These are phyloP conservation scores for Eucalyptus curtisii DNA, from an alignment of 345 rosid genomes.

Conservation along the genomic window DNA sequence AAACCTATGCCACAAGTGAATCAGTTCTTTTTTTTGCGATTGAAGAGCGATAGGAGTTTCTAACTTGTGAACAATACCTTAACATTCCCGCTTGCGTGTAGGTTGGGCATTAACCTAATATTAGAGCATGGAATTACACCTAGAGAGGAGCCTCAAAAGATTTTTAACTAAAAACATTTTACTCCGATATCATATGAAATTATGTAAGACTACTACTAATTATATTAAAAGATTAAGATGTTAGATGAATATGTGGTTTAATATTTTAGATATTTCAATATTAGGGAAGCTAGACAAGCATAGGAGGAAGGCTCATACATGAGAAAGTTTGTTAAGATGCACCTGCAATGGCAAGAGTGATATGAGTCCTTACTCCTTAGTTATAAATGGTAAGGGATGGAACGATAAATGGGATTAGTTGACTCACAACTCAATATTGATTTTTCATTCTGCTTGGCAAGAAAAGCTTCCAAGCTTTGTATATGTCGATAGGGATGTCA, in stretches of 20 bases:
- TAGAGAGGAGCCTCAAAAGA: not conserved
- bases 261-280: not conserved
- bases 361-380: fast-evolving
- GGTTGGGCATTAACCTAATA: not conserved
- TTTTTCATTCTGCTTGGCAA: not conserved
- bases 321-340: not conserved
- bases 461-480: not conserved
- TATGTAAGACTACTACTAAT: not conserved
- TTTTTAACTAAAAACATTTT: not conserved
- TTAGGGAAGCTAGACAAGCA: not conserved
- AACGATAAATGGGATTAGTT: not conserved
- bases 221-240: not conserved
- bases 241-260: not conserved
- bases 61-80: not conserved
- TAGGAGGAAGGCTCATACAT: not conserved
- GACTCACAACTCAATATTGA: not conserved
- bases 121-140: not conserved
- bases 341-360: not conserved
- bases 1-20: not conserved
- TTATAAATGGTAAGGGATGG: not conserved
- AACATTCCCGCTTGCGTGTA: fast-evolving
- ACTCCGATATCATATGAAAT: not conserved
- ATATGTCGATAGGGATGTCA: not conserved
- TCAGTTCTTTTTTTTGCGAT: not conserved
- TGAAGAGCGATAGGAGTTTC: not conserved